These are phyloP conservation scores for Leccinum discolor DNA, from an alignment of 1,284 basidiomycete genomes.

Conservation along the genomic window DNA sequence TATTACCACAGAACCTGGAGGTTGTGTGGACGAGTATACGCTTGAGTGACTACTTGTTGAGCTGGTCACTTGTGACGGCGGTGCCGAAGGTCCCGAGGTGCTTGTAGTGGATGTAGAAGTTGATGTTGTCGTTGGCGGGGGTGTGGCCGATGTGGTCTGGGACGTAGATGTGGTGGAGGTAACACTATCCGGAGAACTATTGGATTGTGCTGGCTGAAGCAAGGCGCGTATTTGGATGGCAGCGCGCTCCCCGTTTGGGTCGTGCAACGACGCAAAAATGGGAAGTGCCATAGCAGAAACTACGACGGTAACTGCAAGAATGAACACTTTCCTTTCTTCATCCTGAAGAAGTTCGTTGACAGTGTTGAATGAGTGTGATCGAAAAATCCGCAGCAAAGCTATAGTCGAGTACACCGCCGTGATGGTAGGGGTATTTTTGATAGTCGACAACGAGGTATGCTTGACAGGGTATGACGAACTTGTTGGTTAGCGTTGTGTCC, in stretches of 20 bases:
- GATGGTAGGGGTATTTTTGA: conserved; percentile 8
- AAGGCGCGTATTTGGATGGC: conserved; percentile 21
- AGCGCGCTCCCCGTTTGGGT: conserved; percentile 23
- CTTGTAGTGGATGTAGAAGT: neutral
- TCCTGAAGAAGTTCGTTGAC: conserved; percentile 13
- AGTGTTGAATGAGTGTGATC: conserved; percentile 21
- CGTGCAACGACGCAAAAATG: conserved; percentile 23
- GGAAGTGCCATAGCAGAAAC: conserved; percentile 31
- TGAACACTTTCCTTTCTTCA: conserved; percentile 28
- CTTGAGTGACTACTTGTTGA: conserved; percentile 4
- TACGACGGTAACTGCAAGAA: conserved; percentile 29
- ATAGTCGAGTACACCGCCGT: conserved; percentile 10
- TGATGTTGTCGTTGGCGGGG: neutral
- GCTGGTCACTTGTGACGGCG: conserved; percentile 10
- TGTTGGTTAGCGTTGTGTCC: conserved; percentile 1
- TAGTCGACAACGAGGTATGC: conserved; percentile 1
- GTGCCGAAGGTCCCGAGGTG: conserved; percentile 8
- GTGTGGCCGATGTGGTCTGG: neutral
- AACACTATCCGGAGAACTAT: neutral
- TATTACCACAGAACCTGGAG: conserved; percentile 15
- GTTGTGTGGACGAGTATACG: neutral
- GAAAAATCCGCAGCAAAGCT: conserved; percentile 24
- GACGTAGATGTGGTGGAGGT: conserved; percentile 7
- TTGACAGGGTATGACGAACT: neutral
- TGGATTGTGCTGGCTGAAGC: neutral